Evolutionary conservation across 139 green algal genomes (phyloP).

Genomic region (Volvox reticuliferus): DNA sequence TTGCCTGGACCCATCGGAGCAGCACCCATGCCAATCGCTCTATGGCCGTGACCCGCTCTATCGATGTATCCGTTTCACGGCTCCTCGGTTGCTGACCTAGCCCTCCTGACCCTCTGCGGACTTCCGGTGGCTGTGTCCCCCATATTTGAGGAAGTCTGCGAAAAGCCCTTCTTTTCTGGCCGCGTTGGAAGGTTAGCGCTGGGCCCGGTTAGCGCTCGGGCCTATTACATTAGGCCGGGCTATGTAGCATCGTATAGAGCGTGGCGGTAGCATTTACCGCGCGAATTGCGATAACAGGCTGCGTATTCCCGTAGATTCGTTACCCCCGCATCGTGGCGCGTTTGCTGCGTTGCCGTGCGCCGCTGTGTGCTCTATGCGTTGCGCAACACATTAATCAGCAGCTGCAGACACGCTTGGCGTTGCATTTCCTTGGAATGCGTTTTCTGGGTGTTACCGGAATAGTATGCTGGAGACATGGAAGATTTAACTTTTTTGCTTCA

Average conservation of each 20-base stretch:
- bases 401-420: neutral
- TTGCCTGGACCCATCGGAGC: neutral
- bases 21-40: too few species aligned
- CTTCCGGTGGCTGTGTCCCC: too few species aligned
- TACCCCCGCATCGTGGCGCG: neutral
- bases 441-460: neutral
- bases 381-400: neutral
- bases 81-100: neutral
- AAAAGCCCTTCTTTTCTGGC: neutral
- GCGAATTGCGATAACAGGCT: neutral
- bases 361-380: neutral
- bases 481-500: neutral
- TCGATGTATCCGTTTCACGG: too few species aligned
- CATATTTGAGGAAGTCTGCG: neutral
- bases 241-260: neutral
- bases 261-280: slow-evolving; percentile 15
- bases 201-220: too few species aligned
- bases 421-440: neutral
- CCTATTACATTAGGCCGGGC: neutral
- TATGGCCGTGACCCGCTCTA: too few species aligned
- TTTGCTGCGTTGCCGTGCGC: neutral
- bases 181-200: neutral
- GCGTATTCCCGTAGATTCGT: neutral
- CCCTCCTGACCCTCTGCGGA: neutral
- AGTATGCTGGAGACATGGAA: neutral